Conservation (phyloP, 805 yeast genomes). For the Candida ipomoeae region DNA sequence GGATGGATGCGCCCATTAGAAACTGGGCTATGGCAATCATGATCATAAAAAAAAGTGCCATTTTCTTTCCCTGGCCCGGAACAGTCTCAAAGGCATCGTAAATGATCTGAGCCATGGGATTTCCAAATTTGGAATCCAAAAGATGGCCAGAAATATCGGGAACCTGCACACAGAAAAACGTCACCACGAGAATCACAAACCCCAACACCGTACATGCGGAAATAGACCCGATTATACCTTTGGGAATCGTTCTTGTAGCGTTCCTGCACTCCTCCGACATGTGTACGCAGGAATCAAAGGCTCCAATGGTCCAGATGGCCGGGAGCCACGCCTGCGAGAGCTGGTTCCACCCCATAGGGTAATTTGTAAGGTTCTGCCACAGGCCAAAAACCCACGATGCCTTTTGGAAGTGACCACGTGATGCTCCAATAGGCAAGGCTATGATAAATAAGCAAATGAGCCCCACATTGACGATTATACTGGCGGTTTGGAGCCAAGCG, state of each 20-base stretch:
- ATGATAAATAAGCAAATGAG: slow-evolving; percentile 53
- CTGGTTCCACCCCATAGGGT: slow-evolving; percentile 57
- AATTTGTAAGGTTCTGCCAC: slow-evolving; percentile 46
- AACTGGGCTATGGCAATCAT: slow-evolving; percentile 57
- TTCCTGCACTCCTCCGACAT: slow-evolving; percentile 68
- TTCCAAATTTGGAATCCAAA: slow-evolving; percentile 35
- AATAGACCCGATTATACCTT: slow-evolving; percentile 60
- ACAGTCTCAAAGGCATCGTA: slow-evolving; percentile 45
- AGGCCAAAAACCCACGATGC: slow-evolving; percentile 55
- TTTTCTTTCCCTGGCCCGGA: slow-evolving; percentile 43
- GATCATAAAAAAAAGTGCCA: slow-evolving; percentile 64
- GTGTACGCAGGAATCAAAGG: slow-evolving; percentile 69
- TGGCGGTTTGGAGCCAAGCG: slow-evolving; percentile 56
- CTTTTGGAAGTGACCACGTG: slow-evolving; percentile 35
- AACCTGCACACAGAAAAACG: slow-evolving; percentile 53
- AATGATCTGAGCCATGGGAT: slow-evolving; percentile 63
- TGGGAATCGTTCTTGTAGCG: slow-evolving; percentile 60
- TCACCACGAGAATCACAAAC: slow-evolving; percentile 49
- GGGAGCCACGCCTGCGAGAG: slow-evolving; percentile 52
- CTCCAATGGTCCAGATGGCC: slow-evolving; percentile 71
- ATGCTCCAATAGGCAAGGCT: slow-evolving; percentile 61
- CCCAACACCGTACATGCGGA: slow-evolving; percentile 57
- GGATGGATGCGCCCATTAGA: slow-evolving; percentile 60
- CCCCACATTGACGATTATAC: slow-evolving; percentile 51
- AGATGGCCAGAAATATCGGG: slow-evolving; percentile 25